Evolutionary conservation across 257 asterid species (phyloP).

Genomic region (Primulina tabacum): DNA sequence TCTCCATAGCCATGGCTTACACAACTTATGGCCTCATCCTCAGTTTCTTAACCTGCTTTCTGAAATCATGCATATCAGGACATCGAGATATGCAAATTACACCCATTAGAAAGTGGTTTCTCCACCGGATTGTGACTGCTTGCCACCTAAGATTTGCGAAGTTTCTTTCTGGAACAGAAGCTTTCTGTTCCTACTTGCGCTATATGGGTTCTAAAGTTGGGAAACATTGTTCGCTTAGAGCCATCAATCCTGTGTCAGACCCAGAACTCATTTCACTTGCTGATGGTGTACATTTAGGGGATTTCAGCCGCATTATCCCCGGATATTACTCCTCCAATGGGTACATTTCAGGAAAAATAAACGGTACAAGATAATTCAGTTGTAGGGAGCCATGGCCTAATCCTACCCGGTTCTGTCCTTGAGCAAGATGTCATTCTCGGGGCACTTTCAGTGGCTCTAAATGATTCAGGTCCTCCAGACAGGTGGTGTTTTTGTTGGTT

Average conservation of each 20-base stretch:
- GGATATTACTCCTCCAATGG: conserved; percentile 45
- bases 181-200: conserved; percentile 49
- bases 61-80: conserved; percentile 27
- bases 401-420: conserved; percentile 61
- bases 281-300: conserved; percentile 67
- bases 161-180: conserved; percentile 62
- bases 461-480: conserved; percentile 33
- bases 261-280: conserved; percentile 48
- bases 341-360: conserved; percentile 31
- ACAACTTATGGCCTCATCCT: conserved; percentile 45
- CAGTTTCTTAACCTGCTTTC: conserved; percentile 38
- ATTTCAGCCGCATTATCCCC: conserved; percentile 47
- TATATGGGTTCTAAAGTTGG: conserved; percentile 61
- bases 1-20: conserved; percentile 45
- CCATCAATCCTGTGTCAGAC: conserved; percentile 54
- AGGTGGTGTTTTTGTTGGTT: conserved; percentile 59
- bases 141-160: conserved; percentile 51
- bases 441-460: conserved; percentile 65
- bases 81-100: conserved; percentile 19
- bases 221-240: conserved; percentile 58
- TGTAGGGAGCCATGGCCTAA: conserved; percentile 55
- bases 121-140: conserved; percentile 39
- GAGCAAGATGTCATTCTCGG: conserved; percentile 66
- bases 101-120: conserved; percentile 34
- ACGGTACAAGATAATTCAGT: conserved; percentile 50